Base-by-base conservation (phyloP, 805 yeast genomes). In the Candida namnaoensis region DNA sequence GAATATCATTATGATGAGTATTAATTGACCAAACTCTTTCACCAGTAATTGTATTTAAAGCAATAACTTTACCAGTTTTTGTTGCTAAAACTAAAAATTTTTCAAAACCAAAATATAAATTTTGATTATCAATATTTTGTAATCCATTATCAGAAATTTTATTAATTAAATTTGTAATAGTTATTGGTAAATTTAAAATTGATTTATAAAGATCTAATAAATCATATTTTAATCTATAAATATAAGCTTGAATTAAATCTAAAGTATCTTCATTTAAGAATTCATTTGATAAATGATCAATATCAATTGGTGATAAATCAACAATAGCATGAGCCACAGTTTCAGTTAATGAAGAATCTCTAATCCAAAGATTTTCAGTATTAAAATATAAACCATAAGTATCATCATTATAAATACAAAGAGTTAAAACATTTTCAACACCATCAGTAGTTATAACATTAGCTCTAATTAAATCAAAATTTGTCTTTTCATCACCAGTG, bases 81-180 rank as follows among this genome's bases (percentile, higher is more conserved):
- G 76, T 67, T 3, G 70, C 62, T 1, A 65, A 63, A 3, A 75
- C 54, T 26, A 76, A 45, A 5, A 56, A 53, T 43, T 76, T 75
- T 7, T 58, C 51, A 32, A 71, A 65, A 1, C 81, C 81, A 59
- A 76, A 76, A 27, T 58, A 65, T 34, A 37, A 48, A 38, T 48
- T 48, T 13, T 45, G 48, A 19, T 41, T 35, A 5, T n/a, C 28
- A 15, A 6, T 12, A 7, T 13, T 30, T 32, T 32, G n/a, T 13
- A 13, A 13, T 32, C 34, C 12, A 8, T 30, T 7, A 11, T 30
- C 3, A 30, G 2, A 5, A 30, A 8, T 30, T 9, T 11, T 2
- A 11, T 11, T 30, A 13, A 30, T 12, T 30, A 27, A 3, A 27
- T 27, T 27, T 9, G 3, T 9, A 11, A 27, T 30, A 12, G 3